phyloP scores from a whole-genome alignment of 2,329 filamentous ascomycete genomes.

The Penicillium paneum region DNA sequence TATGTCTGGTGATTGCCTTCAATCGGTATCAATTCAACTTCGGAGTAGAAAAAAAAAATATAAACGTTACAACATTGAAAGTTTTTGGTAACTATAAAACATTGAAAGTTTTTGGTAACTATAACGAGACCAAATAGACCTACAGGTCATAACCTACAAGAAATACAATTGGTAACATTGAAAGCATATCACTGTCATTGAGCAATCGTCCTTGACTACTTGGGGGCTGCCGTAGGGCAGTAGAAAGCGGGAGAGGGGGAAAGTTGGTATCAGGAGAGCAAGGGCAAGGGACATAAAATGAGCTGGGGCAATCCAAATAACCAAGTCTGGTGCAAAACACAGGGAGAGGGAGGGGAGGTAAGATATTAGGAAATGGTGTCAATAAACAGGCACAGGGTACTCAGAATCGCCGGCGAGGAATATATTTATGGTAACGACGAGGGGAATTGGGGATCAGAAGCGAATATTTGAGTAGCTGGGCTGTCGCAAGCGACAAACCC shows the following conservation, averaged over 20 bases:
- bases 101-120: neutral
- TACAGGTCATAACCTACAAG: neutral
- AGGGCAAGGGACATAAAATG: neutral
- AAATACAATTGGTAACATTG: neutral
- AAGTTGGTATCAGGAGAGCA: constrained; percentile 14
- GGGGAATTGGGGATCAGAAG: constrained; percentile 18
- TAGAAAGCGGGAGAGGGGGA: constrained; percentile 4
- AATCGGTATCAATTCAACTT: neutral
- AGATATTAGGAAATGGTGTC: constrained; percentile 18
- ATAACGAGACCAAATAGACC: neutral
- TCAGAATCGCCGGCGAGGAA: constrained; percentile 16
- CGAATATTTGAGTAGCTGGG: constrained; percentile 1
- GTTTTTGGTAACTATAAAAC: too few relatives aligned
- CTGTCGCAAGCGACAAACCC: constrained; percentile 7
- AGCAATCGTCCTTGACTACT: constrained; percentile 17
- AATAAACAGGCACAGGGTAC: constrained; percentile 16
- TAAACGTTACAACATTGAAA: neutral
- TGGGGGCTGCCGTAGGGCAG: neutral
- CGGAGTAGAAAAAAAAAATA: neutral
- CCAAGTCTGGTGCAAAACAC: constrained; percentile 5
- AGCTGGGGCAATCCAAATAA: neutral
- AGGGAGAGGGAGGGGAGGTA: neutral
- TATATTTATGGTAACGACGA: constrained; percentile 30
- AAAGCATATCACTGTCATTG: constrained; percentile 12
- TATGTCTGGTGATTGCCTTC: neutral